These are phyloP conservation scores for Raddia distichophylla DNA, from an alignment of 176 grass and related monocot genomes.

Conservation along the genomic window DNA sequence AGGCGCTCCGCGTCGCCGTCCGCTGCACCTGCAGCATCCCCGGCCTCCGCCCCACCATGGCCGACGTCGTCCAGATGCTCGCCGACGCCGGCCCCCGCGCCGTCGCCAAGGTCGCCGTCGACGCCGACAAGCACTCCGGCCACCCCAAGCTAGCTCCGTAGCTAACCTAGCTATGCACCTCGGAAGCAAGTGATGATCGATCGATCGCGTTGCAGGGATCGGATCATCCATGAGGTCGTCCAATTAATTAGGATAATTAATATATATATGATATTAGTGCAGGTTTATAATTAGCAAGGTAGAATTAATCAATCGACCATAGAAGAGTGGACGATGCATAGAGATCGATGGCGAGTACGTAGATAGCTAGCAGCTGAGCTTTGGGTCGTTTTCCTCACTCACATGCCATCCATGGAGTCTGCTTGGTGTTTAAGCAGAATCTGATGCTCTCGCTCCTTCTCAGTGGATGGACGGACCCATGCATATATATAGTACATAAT, in stretches of 20 bases:
- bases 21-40: constrained; percentile 86
- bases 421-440: constrained; percentile 99
- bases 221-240: too few relatives aligned
- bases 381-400: constrained; percentile 42
- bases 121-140: constrained; percentile 2
- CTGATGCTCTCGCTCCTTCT: constrained; percentile 57
- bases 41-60: constrained; percentile 71
- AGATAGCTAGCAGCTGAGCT: constrained; percentile 17
- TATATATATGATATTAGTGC: too few relatives aligned
- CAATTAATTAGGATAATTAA: too few relatives aligned
- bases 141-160: constrained; percentile 1
- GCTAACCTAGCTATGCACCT: not conserved
- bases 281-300: too few relatives aligned
- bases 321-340: not conserved
- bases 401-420: not conserved
- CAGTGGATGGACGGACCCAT: constrained; percentile 44
- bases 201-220: not conserved
- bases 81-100: constrained; percentile 53
- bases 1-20: constrained; percentile 69
- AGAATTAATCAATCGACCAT: too few relatives aligned
- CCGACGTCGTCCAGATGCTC: constrained; percentile 92
- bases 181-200: not conserved
- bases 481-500: too few relatives aligned
- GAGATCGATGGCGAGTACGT: not conserved
- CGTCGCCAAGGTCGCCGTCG: constrained; percentile 39